Base-by-base conservation (phyloP, 768 basidiomycete genomes). In the Calvatia gigantea region DNA sequence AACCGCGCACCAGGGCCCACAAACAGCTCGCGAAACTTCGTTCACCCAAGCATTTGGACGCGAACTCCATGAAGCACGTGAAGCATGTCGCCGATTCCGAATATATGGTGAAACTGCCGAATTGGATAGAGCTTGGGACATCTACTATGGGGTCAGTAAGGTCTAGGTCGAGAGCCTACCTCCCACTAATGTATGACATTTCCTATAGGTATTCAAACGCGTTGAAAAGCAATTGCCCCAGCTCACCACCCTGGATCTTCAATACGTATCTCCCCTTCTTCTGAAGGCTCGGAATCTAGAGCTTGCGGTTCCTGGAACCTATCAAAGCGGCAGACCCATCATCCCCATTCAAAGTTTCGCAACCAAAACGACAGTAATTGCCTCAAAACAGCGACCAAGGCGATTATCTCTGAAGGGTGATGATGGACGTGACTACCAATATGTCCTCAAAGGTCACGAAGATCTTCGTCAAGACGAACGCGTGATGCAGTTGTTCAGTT, bases 401-500 rank as follows among this genome's bases (percentile, higher is more conserved):
- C 86, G 93, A 45, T 77, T 97, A 21, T 87, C 82, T 14, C 74
- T 98, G 52, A 87, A 85, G 65, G 97, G 97, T 7, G 87, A 85
- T 50, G 97, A 99, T 69, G 95, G 93, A 6, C 81, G 86, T 62
- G 97, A 98, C 60, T 96, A 98, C 65, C 87, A 93, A 64, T 99
- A 92, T 67, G 63, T 80, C 29, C 78, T 99, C 51, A 99, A 99
- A 80, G 97, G 97, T 6, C 97, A 99, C 70, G 97, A 99, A 73
- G 97, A 99, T 74, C 78, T 99, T 48, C 94, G 97, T 37, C 97
- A 98, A 71, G 97, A 99, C 67, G 97, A 99, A 65, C 84, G 97
- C 59, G 97, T 98, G 54, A 98, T 98, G 96, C 97, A 99, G 69
- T 80, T 98, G 17, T 98, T 98, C 70, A 90, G 97, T 57, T 85